Base-by-base conservation (phyloP, 148 eudicot species). In the Salicornia ramosissima region DNA sequence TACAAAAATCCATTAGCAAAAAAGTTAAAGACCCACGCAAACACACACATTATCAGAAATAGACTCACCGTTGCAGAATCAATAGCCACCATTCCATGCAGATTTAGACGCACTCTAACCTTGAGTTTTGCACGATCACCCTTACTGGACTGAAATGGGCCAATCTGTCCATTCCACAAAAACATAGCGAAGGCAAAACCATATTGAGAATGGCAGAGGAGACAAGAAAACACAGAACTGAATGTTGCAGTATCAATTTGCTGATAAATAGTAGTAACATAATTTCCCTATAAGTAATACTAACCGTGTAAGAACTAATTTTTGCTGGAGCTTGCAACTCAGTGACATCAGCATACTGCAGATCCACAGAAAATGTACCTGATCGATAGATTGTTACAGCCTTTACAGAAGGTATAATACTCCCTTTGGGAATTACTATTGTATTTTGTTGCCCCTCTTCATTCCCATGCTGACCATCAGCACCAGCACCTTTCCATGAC, bases 291-390 rank as follows among this genome's bases (percentile, higher is more conserved):
- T 14, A n/a, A 36, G 13, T 30, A 61, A 16, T 42, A 54, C 75
- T 84, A 56, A 94, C 99, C 86, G 88, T 87, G 52, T 94, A 90
- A 9, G 91, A 78, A 61, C 99, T 94, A 59, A 94, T 94, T 74
- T 88, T 82, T 16, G 87, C 77, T 4, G 92, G 89, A 71, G 86
- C 90, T 76, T 85, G 86, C 78, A 90, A 28, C 73, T 94, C 99
- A 69, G 82, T 87, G 64, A 78, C 84, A 82, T 94, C 97, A 67
- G 88, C 91, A 81, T 94, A 94, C 24, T 83, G 96, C 55, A 87
- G 78, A 79, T 94, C 96, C 6, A 88, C 68, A 39, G 85, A 51
- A 54, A 94, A 79, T 34, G 99, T 88, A 61, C 86, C 93, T 10
- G 97, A 80, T 70, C 91, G 80, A 34, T 83, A 79, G 65, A 94